Evolutionary conservation across 441 rosid genomes (phyloP).

Genomic region (Arabidopsis hybrid): DNA sequence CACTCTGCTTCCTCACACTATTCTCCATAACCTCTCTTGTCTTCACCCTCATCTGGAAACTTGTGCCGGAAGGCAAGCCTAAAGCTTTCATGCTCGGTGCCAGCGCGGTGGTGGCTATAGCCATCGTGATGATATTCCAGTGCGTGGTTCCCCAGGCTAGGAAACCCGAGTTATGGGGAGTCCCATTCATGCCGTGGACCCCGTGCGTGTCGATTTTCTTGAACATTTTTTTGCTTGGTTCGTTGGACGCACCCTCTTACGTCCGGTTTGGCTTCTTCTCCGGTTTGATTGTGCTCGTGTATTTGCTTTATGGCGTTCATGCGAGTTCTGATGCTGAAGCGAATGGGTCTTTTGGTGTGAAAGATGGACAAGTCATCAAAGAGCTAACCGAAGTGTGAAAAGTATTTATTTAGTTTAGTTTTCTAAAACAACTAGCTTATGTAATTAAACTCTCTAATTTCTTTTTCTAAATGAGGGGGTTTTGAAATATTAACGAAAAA

Average conservation of each 20-base stretch:
- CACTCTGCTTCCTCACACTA: constrained; percentile 66
- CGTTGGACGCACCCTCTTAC: constrained; percentile 72
- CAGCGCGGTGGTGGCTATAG: constrained; percentile 49
- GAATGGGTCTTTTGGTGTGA: constrained; percentile 47
- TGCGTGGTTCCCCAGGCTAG: constrained; percentile 66
- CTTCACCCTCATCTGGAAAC: constrained; percentile 76
- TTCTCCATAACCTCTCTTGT: constrained; percentile 63
- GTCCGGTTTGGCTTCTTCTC: constrained; percentile 76
- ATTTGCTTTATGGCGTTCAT: constrained; percentile 85
- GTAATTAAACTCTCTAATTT: constrained; percentile 40
- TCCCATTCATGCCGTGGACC: constrained; percentile 91
- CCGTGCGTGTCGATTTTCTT: constrained; percentile 81
- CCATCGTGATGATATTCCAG: constrained; percentile 57
- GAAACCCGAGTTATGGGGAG: constrained; percentile 90
- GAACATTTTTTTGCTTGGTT: constrained; percentile 83
- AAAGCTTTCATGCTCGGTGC: constrained; percentile 67
- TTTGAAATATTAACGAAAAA: constrained; percentile 1
- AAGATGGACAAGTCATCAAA: constrained; percentile 48
- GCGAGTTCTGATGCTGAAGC: constrained; percentile 86
- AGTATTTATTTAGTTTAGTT: background rate
- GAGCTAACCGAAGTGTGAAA: constrained; percentile 53
- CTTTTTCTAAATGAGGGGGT: constrained; percentile 11
- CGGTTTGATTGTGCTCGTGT: constrained; percentile 60
- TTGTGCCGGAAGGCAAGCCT: constrained; percentile 58
- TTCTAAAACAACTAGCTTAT: background rate